Conservation (phyloP, 192 early-diverging fungal genomes). For the Helicostylum pulchrum region DNA sequence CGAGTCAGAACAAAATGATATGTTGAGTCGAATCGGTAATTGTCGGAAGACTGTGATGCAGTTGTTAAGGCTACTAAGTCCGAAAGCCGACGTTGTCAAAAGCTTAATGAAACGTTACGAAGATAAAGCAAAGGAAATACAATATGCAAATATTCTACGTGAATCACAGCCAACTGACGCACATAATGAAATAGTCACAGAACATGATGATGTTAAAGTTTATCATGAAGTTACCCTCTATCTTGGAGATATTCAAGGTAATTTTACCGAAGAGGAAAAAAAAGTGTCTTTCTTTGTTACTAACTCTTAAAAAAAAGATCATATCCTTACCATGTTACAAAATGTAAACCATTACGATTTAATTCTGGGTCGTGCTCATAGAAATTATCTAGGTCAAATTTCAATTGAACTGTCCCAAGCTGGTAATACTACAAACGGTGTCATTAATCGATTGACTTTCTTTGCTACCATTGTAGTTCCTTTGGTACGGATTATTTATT, state of each 20-base stretch:
- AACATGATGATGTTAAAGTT: constrained; percentile 23
- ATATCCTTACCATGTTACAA: constrained; percentile 67
- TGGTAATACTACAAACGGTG: constrained; percentile 82
- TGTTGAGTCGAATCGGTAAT: constrained; percentile 72
- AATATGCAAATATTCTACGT: neutral
- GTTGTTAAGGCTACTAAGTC: constrained; percentile 59
- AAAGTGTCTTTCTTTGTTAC: neutral
- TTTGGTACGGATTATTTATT: constrained; percentile 36
- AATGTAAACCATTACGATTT: constrained; percentile 69
- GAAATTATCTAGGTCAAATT: constrained; percentile 79
- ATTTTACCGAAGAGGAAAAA: neutral
- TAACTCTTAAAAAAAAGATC: constrained; percentile 36
- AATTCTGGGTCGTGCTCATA: constrained; percentile 70
- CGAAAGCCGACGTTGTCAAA: constrained; percentile 71
- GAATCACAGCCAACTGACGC: neutral
- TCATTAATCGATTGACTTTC: constrained; percentile 83
- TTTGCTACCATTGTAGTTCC: constrained; percentile 79
- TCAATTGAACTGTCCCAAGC: constrained; percentile 69
- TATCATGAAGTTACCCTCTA: constrained; percentile 68
- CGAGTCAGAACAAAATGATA: constrained; percentile 52
- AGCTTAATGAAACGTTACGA: constrained; percentile 61
- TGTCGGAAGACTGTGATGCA: constrained; percentile 70
- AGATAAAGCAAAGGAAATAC: constrained; percentile 28
- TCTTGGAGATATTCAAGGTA: constrained; percentile 75
- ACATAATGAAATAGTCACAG: neutral